Evolutionary conservation across 345 rosid genomes (phyloP).

Genomic region (Raphanus sativus): DNA sequence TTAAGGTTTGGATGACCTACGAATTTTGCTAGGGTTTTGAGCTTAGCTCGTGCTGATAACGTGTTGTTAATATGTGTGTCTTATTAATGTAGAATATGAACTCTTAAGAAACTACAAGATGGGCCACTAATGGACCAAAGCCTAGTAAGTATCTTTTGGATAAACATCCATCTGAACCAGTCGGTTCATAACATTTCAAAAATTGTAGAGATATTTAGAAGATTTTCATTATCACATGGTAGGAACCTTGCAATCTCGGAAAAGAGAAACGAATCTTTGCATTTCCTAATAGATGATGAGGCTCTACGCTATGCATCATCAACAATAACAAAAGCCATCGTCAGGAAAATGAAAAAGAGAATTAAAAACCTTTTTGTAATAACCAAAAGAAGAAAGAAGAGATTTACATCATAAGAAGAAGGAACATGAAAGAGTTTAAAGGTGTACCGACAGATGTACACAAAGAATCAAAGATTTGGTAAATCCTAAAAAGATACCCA

Average conservation of each 20-base stretch:
- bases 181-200: too few relatives aligned
- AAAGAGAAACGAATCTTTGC: background rate
- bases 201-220: background rate
- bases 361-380: background rate
- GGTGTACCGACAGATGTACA: slow-evolving; percentile 17
- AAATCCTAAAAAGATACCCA: slow-evolving; percentile 36
- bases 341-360: background rate
- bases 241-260: background rate
- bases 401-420: slow-evolving; percentile 28
- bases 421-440: slow-evolving; percentile 1
- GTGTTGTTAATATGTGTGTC: too few relatives aligned
- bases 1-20: too few relatives aligned
- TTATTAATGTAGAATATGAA: too few relatives aligned
- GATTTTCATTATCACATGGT: background rate
- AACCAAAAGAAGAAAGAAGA: background rate
- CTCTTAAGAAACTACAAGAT: too few relatives aligned
- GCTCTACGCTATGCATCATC: slow-evolving; percentile 16
- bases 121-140: too few relatives aligned
- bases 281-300: background rate
- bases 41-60: too few relatives aligned
- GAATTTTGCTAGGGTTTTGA: too few relatives aligned
- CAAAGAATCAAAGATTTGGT: slow-evolving; percentile 44
- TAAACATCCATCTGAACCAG: too few relatives aligned
- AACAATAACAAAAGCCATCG: background rate
- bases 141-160: too few relatives aligned